Base-by-base conservation (phyloP, 2,329 filamentous ascomycete genomes). In the Rutstroemia sp. region DNA sequence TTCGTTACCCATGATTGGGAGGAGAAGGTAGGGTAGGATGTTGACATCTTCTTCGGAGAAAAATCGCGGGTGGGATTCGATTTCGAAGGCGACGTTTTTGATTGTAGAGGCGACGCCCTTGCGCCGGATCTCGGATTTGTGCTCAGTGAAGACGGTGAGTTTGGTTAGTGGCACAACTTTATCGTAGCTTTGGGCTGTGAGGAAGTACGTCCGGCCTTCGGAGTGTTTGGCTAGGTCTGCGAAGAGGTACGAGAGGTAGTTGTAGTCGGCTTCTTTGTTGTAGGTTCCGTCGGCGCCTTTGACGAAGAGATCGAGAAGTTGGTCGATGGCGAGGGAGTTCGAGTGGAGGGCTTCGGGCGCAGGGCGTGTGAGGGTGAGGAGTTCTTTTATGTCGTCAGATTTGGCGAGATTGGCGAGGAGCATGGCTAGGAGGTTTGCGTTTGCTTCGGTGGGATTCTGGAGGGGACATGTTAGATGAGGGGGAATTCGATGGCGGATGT, bases 81-180 rank as follows among this genome's bases (percentile, higher is more conserved):
- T 73, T 66, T 95, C 88, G 69, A 99, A 97, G 6, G 90, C 85
- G 30, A 89, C 83, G 69, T 99, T 99, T 72, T 97, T 97, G 70
- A 99, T 90, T 9, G 90, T 94, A 59, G 86, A 91, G 7, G 92
- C 92, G n/a, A 96, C 92, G n/a, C 94, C 94, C 66, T 90, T 90
- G 54, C 94, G 80, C 57, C 94, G 83, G 54, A 96, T 84, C 27
- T 87, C 80, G 2, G 89, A 95, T 65, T 81, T 78, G 74, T 96
- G 90, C 71, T 95, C 90, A 1, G 94, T 97, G 71, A 97, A 97
- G 58, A 97, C 92, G 59, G 87, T 88, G 60, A 99, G 78, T 76
- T 97, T 97, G 49, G 88, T 90, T 49, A 97, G 77, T 2, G 94
- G 94, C n/a, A 96, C 83, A 14, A 96, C 82, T 1, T 76, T 77